These are phyloP conservation scores for Candida ipomoeae DNA, from an alignment of 805 yeast species.

Conservation along the genomic window DNA sequence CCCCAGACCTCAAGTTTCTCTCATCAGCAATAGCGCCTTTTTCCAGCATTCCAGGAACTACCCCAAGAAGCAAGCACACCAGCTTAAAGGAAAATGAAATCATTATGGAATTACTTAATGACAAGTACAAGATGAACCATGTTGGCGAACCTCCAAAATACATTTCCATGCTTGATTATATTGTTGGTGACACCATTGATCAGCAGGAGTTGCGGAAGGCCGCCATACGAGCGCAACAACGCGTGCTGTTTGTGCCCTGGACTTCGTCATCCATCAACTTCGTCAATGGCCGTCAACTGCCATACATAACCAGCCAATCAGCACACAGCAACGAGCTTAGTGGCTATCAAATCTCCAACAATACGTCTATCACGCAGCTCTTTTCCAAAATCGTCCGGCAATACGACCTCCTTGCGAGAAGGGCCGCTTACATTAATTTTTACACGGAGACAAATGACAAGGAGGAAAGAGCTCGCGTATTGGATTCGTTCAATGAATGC, in stretches of 20 bases:
- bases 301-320: conserved; percentile 36
- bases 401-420: conserved; percentile 72
- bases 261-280: conserved; percentile 74
- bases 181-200: conserved; percentile 59
- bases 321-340: conserved; percentile 33
- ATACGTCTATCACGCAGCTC: conserved; percentile 67
- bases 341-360: conserved; percentile 82
- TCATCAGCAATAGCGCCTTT: conserved; percentile 40
- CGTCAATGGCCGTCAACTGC: conserved; percentile 71
- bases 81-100: conserved; percentile 82
- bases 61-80: conserved; percentile 35
- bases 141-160: conserved; percentile 42
- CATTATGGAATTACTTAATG: conserved; percentile 74
- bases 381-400: conserved; percentile 66
- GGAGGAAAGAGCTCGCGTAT: conserved; percentile 39
- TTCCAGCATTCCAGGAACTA: conserved; percentile 41
- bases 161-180: conserved; percentile 64
- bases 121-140: conserved; percentile 68
- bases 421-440: conserved; percentile 80
- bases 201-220: conserved; percentile 72
- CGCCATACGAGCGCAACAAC: conserved; percentile 54
- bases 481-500: conserved; percentile 47
- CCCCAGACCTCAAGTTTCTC: conserved; percentile 67
- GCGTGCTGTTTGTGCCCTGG: conserved; percentile 82
- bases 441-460: conserved; percentile 52